Conservation (phyloP, 257 asterid species). For the Salvia miltiorrhiza region DNA sequence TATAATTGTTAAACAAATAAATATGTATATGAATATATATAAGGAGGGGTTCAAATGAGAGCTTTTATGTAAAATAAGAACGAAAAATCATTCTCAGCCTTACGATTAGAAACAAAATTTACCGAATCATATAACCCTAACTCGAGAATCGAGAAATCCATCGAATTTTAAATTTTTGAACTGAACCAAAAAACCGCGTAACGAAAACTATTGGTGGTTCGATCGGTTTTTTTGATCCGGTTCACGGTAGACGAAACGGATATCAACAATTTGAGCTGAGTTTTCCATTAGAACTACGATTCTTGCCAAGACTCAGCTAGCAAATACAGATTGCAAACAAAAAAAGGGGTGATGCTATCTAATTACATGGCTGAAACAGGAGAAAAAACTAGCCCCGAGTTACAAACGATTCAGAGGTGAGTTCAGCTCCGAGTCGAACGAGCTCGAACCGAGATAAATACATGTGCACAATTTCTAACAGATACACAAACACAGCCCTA, state of each 20-base stretch:
- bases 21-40: too few species aligned
- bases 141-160: too few species aligned
- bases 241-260: neutral
- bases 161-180: too few species aligned
- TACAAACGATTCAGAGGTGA: slow-evolving; percentile 10
- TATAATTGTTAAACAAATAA: too few species aligned
- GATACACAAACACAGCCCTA: slow-evolving; percentile 26
- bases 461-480: slow-evolving; percentile 25
- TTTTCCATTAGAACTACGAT: slow-evolving; percentile 10
- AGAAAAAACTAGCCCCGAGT: slow-evolving; percentile 22
- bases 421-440: neutral
- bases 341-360: slow-evolving; percentile 15
- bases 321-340: slow-evolving; percentile 9
- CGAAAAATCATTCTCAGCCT: too few species aligned
- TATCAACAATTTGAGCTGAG: slow-evolving; percentile 18
- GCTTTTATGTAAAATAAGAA: too few species aligned
- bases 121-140: too few species aligned
- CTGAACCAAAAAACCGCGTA: too few species aligned
- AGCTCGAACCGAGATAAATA: slow-evolving; percentile 11
- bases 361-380: slow-evolving; percentile 31
- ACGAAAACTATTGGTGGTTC: too few species aligned
- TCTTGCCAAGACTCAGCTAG: slow-evolving; percentile 8
- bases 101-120: too few species aligned
- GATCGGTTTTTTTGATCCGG: too few species aligned
- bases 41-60: too few species aligned